Base-by-base conservation (phyloP, 768 basidiomycete genomes). In the Leccinum pellstonianum region DNA sequence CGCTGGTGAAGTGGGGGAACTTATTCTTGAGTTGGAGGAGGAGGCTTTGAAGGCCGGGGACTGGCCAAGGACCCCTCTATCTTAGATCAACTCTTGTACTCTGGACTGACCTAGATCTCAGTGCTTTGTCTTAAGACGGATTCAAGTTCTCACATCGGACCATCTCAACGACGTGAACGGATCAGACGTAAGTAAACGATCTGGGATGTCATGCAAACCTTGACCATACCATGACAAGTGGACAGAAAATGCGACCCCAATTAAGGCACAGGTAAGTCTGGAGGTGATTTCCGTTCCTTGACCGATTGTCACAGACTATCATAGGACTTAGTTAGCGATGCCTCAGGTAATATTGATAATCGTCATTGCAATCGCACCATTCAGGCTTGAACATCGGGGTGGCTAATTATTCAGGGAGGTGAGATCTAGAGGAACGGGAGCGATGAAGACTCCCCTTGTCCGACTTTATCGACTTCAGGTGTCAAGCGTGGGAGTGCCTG, bases 1-100 rank as follows among this genome's bases (percentile, higher is more conserved):
- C 3, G 79, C 79, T 54, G 80, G 78, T 4, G 80, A 83, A 62
- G 69, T 85, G 47, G 81, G 78, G 33, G 72, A 77, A 48, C 79
- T 76, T 35, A 83, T 88, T 53, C 65, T 68, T 47, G 74, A 68
- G 4, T 59, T 85, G 53, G 85, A 87, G 64, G 66, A 73, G 54
- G 80, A 79, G 61, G 80, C 80, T 6, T 62, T 65, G 50, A 60
- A 58, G 48, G 77, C 75, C 52, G 83, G 81, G 48, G 61, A 66
- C 31, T 86, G 84, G 82, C 56, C 64, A 21, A 65, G 25, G 12
- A 35, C 6, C 14, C 73, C 72, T 15, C 21, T 59, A 14, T 54
- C 52, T 27, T 56, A 60, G 33, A 33, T 27, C 5, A 25, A 49
- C 12, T 23, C 19, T n/a, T 48, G 35, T 33, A 14, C 38, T 61